phyloP scores from a whole-genome alignment of 2,329 filamentous ascomycete genomes.

The Cryphonectria parasitica region DNA sequence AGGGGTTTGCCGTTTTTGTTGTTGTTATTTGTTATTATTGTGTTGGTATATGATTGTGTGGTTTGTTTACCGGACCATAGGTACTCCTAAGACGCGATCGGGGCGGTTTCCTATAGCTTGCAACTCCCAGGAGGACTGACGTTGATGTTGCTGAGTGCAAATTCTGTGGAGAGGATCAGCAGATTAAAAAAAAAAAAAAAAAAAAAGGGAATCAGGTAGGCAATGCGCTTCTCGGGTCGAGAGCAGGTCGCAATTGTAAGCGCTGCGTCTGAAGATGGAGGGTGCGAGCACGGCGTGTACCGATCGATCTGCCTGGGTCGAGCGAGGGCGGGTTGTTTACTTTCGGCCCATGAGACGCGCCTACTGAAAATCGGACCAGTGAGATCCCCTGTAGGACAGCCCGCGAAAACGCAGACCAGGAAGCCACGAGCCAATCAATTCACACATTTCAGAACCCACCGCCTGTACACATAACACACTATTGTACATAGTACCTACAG shows the following conservation, averaged over 20 bases:
- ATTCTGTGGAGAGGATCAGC: slow-evolving; percentile 20
- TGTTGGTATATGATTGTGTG: neutral
- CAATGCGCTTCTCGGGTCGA: slow-evolving; percentile 15
- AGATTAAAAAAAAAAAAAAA: too few species aligned
- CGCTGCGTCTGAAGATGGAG: slow-evolving; percentile 17
- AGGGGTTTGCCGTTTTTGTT: neutral
- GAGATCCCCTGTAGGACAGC: slow-evolving; percentile 9
- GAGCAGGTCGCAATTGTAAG: slow-evolving; percentile 21
- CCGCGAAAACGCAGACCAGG: slow-evolving; percentile 8
- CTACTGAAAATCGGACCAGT: slow-evolving; percentile 17
- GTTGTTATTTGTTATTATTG: neutral
- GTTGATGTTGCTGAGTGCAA: slow-evolving; percentile 18
- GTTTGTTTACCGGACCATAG: neutral
- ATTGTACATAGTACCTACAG: neutral
- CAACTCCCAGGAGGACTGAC: slow-evolving; percentile 16
- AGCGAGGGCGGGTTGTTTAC: slow-evolving; percentile 24
- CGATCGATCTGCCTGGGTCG: slow-evolving; percentile 8
- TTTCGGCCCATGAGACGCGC: slow-evolving; percentile 24
- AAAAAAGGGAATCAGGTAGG: slow-evolving; percentile 7
- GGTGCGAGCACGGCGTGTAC: slow-evolving; percentile 22
- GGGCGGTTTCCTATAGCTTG: slow-evolving; percentile 5
- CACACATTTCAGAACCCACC: slow-evolving; percentile 10
- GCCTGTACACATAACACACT: neutral
- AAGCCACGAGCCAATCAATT: slow-evolving; percentile 23
- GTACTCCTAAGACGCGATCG: slow-evolving; percentile 20